Evolutionary conservation across 768 basidiomycete species (phyloP), one percentile per base, ranked within the genome.

Genomic region (Mrakia blollopis): DNA sequence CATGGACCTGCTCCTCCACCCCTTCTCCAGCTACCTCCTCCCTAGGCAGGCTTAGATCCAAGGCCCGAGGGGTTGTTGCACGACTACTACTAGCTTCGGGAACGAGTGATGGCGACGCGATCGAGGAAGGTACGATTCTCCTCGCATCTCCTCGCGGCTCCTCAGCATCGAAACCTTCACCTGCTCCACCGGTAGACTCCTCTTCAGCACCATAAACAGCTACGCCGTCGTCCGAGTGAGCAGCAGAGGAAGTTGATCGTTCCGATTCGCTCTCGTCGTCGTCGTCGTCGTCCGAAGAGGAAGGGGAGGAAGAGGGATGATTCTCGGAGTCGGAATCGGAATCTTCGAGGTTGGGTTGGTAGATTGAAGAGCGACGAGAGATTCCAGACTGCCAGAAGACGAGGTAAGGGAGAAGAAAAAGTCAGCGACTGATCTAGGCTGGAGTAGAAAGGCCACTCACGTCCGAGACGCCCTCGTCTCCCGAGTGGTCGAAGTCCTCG

Each of bases 271-370:
- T 47, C 23, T 72, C 70, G 14, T 60, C 72, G 25, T 72, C 72
- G 10, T 61, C 74, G 7, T 60, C 72, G 25, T 72, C 72, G 10
- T 61, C 74, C 2, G 74, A 75, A 21, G 68, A 70, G 32, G 63
- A 65, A n/a, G 63, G 39, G 44, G 37, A n/a, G 16, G 35, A 68
- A 1, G 35, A 23, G 8, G 35, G 65, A 23, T 68, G 65, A 39
- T 16, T 44, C 65, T 69, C 74, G 16, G 75, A 76, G 25, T 76
- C 75, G 3, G 75, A 76, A 21, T 76, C 57, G 9, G 75, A 76
- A 28, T 76, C 75, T 57, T 76, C 75, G 18, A 76, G 68, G 28
- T 70, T 44, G 3, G 75, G 75, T 21, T 47, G 54, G 44, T 41
- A 18, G 44, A 71, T 25, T 9, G 41, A 52, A 7, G 47, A 74